Evolutionary conservation across 2,329 filamentous ascomycete species (phyloP).

Genomic region (Emergomyces africanus): DNA sequence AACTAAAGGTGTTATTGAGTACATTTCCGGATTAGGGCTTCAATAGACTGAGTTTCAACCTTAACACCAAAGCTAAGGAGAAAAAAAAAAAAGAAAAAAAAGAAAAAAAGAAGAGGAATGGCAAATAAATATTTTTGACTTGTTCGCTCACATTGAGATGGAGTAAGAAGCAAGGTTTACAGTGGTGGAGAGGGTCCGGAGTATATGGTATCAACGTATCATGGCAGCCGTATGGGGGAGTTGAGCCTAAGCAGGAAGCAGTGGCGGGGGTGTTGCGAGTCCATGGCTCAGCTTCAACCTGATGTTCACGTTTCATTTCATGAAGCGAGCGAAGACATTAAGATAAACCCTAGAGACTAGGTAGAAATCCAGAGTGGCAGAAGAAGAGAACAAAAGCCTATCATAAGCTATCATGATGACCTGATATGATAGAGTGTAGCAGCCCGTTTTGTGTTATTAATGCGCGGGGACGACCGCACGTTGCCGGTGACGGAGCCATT

Average conservation of each 20-base stretch:
- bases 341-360: not conserved
- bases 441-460: not conserved
- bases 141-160: not conserved
- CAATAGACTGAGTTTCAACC: slow-evolving; percentile 6
- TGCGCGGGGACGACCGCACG: not conserved
- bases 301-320: not conserved
- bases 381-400: not conserved
- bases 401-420: not conserved
- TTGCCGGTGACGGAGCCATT: not conserved
- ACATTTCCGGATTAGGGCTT: slow-evolving; percentile 8
- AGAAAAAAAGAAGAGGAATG: no score
- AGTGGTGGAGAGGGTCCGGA: not conserved
- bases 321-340: not conserved
- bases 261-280: not conserved
- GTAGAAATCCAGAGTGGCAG: not conserved
- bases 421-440: not conserved
- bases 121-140: not conserved
- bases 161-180: not conserved
- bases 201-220: not conserved
- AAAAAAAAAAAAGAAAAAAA: no score
- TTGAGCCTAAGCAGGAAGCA: not conserved
- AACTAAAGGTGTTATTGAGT: slow-evolving; percentile 1
- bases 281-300: not conserved
- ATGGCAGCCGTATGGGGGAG: not conserved
- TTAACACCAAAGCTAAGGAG: not conserved